These are phyloP conservation scores for Colletotrichum somersetense DNA, from an alignment of 2,329 filamentous ascomycete genomes.

Conservation along the genomic window DNA sequence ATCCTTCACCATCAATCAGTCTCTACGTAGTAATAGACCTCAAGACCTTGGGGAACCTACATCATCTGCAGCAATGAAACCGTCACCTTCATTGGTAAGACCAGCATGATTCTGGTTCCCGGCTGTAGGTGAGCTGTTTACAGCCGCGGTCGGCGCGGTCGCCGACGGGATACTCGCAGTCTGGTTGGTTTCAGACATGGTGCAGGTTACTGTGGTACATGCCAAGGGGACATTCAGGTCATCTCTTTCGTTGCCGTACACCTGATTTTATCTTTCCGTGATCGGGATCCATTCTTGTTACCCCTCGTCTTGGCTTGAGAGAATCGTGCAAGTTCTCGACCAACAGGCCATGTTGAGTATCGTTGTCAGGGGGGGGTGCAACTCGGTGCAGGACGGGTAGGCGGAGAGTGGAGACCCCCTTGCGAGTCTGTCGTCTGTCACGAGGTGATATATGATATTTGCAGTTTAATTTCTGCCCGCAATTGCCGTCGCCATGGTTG, in stretches of 20 bases:
- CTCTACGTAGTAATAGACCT: background rate
- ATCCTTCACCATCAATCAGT: background rate
- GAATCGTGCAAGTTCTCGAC: background rate
- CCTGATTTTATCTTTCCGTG: background rate
- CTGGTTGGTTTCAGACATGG: background rate
- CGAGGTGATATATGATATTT: too few species aligned
- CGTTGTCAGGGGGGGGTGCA: background rate
- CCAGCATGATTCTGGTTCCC: background rate
- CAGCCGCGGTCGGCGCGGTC: background rate
- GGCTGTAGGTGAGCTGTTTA: background rate
- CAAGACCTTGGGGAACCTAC: background rate
- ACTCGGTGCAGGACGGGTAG: background rate
- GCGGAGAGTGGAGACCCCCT: background rate
- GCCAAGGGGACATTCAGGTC: background rate
- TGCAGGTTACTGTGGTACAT: background rate
- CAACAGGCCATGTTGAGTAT: background rate
- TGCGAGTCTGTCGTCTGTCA: background rate
- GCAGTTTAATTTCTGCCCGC: too few species aligned
- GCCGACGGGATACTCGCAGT: background rate
- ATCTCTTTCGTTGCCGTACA: background rate
- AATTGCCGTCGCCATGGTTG: too few species aligned
- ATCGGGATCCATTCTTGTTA: background rate
- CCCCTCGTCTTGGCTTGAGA: constrained; percentile 6
- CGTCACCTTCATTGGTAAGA: background rate
- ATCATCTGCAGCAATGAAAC: background rate